A percentile compares a stretch with the other conserved stretches of the same genome.
These are phyloP conservation scores for Pseudopediastrum boryanum DNA, from an alignment of 139 green algal genomes.

Conservation along the genomic window DNA sequence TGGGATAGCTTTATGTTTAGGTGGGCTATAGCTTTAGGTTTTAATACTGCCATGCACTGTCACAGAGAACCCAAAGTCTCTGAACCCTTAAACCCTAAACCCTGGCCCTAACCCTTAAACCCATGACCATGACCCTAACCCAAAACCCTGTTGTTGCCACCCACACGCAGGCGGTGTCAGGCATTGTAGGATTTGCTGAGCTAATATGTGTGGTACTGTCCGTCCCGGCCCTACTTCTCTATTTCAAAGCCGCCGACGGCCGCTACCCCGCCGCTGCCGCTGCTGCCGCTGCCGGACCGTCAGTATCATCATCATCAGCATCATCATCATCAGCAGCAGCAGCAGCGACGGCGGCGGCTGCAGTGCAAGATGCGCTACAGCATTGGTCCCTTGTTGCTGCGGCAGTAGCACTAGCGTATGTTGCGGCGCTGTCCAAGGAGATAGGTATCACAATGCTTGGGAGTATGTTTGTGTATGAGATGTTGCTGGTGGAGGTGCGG, in stretches of 20 bases:
- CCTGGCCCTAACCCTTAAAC: no score
- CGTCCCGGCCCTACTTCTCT: constrained; percentile 66
- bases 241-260: constrained; percentile 53
- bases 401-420: constrained; percentile 45
- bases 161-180: constrained; percentile 66
- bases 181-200: constrained; percentile 80
- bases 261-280: constrained; percentile 12
- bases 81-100: no score
- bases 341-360: not conserved
- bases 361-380: no score
- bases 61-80: no score
- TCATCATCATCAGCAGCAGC: no score
- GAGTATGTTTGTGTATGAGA: constrained; percentile 67
- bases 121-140: no score
- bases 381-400: constrained; percentile 55
- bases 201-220: constrained; percentile 58
- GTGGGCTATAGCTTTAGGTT: no score
- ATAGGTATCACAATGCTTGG: constrained; percentile 79
- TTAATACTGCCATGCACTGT: no score
- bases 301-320: no score
- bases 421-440: constrained; percentile 76
- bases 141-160: not conserved
- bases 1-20: no score
- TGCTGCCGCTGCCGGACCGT: no score
- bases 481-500: constrained; percentile 60